Percentiles rank a stretch among this genome's conserved stretches.
These are phyloP conservation scores for Arthrobotrys pseudoclavata DNA, from an alignment of 2,329 filamentous ascomycete species.

Conservation along the genomic window DNA sequence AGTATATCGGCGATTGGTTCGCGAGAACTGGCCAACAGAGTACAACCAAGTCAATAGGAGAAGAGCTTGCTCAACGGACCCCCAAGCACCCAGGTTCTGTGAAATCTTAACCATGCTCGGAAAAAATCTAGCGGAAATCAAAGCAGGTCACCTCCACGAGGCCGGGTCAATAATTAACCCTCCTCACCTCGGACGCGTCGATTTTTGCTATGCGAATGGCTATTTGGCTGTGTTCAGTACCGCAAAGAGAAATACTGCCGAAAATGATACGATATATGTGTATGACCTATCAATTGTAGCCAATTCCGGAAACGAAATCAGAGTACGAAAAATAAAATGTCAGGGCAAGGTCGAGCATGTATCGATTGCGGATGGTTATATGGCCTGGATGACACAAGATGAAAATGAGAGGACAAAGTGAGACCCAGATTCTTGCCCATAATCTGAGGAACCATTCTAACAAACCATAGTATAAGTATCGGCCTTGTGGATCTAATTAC, in stretches of 20 bases:
- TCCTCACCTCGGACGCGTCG: not conserved
- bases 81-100: not conserved
- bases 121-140: not conserved
- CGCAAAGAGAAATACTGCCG: not conserved
- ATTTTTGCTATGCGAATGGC: conserved; percentile 6
- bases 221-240: conserved; percentile 18
- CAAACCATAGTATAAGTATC: not conserved
- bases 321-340: conserved; percentile 4
- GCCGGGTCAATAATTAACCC: not conserved
- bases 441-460: not conserved
- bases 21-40: conserved; percentile 12
- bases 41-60: not conserved
- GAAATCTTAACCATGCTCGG: conserved; percentile 14
- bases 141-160: conserved; percentile 8
- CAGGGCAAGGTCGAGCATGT: not conserved
- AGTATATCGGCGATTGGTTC: conserved; percentile 8
- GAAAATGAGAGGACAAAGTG: not conserved
- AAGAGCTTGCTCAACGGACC: not conserved
- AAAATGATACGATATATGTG: conserved; percentile 2
- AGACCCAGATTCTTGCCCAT: not conserved
- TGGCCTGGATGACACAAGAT: conserved; percentile 15
- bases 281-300: conserved; percentile 1
- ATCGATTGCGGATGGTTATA: conserved; percentile 14
- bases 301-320: not conserved
- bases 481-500: conserved; percentile 5